Evolutionary conservation across 805 yeast genomes (phyloP).

Genomic region (Yamadazyma tumulicola): DNA sequence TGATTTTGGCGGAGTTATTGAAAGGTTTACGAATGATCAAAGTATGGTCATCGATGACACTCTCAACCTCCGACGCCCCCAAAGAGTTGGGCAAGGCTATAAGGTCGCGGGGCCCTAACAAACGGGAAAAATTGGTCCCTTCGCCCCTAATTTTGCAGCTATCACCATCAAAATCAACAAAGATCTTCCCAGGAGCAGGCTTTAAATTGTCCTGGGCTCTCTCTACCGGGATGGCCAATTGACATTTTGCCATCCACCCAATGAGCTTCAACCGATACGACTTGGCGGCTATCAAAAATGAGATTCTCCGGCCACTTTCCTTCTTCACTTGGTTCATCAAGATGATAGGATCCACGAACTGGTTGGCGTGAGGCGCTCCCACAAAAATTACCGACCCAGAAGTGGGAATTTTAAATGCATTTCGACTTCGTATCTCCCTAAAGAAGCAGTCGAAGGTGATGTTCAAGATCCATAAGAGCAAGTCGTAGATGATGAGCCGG

Average conservation of each 20-base stretch:
- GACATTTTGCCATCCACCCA: constrained; percentile 72
- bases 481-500: constrained; percentile 28
- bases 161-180: constrained; percentile 48
- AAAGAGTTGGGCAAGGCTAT: constrained; percentile 72
- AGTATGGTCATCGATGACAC: constrained; percentile 70
- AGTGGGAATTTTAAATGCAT: constrained; percentile 68
- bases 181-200: constrained; percentile 64
- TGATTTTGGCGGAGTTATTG: constrained; percentile 44
- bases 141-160: constrained; percentile 57
- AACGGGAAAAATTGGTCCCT: constrained; percentile 62
- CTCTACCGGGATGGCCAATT: constrained; percentile 86
- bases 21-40: constrained; percentile 68
- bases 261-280: constrained; percentile 65
- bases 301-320: constrained; percentile 63
- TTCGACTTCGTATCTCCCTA: constrained; percentile 84
- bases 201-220: constrained; percentile 85
- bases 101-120: constrained; percentile 63
- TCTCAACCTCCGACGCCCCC: constrained; percentile 71
- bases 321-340: constrained; percentile 76
- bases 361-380: constrained; percentile 97
- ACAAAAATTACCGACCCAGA: constrained; percentile 87
- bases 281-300: constrained; percentile 81
- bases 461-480: constrained; percentile 34
- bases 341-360: constrained; percentile 79
- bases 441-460: constrained; percentile 63